Evolutionary conservation across 2,329 filamentous ascomycete genomes (phyloP), one percentile per base, ranked within the genome.

Genomic region (Septoria linicola): DNA sequence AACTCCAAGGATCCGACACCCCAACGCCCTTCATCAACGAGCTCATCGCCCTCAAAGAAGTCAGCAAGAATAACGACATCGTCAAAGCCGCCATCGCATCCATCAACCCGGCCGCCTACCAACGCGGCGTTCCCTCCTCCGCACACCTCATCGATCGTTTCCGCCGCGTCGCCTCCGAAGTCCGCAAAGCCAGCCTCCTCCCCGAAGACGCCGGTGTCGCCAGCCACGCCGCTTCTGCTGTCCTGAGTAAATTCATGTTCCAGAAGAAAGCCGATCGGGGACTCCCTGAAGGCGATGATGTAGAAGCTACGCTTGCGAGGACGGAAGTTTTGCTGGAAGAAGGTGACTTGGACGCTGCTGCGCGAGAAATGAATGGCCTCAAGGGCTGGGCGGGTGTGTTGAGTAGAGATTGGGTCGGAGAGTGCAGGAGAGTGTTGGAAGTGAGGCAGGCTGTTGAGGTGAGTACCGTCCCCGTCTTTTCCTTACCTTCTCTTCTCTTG

Each of bases 391-490:
- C 92, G 41, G 96, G 93, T 79, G 92, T 91, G 34, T 74, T 99
- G 67, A 95, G 89, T 72, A 84, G 87, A 66, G 93, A 99, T 72
- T 99, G 93, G 93, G 73, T 99, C 61, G 80, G 80, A 45, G 93
- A 99, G 77, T 88, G 90, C 57, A 83, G 93, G 69, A 87, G 90
- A 74, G 89, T 95, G 59, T 77, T 99, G 66, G 93, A 99, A 75
- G 93, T 97, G 59, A 85, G 88, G 73, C 93, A 99, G 75, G 93
- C 93, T 65, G 79, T 99, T 65, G 93, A 99, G 72, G 93, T 96
- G 73, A 83, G 85, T 80, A 32, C 59, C 53, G 25, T 42, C 16
- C 25, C n/a, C n/a, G n/a, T 42, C 10, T 23, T 49, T 34, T 27
- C 32, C 37, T 11, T 17, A 49, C 27, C 16, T 14, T 3, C 10